phyloP scores from a whole-genome alignment of 1,139 yeast genomes.

The Pichia sp. region DNA sequence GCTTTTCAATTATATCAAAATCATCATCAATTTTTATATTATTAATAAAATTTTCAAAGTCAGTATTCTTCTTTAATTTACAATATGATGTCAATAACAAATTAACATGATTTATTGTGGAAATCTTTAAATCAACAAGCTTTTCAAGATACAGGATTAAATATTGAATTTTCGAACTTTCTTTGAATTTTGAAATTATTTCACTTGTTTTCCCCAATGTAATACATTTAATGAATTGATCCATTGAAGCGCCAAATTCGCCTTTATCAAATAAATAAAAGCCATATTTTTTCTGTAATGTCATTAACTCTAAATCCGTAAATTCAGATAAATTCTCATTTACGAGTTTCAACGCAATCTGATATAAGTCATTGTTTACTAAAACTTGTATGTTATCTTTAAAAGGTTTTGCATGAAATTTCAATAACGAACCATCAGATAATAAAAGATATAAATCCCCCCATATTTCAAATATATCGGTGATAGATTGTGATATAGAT shows the following conservation, averaged over 20 bases:
- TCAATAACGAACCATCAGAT: conserved; percentile 69
- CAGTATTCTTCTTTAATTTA: conserved; percentile 59
- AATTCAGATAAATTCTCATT: conserved; percentile 27
- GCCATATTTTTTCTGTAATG: conserved; percentile 63
- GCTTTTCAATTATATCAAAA: conserved; percentile 28
- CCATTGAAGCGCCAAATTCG: conserved; percentile 62
- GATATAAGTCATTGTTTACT: conserved; percentile 63
- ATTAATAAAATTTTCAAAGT: conserved; percentile 54
- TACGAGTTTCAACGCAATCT: conserved; percentile 70
- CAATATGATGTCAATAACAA: conserved; percentile 77
- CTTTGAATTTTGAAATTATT: conserved; percentile 76
- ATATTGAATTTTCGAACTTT: conserved; percentile 67
- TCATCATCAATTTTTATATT: conserved; percentile 34
- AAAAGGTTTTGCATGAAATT: conserved; percentile 59
- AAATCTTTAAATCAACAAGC: conserved; percentile 45
- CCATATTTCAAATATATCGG: conserved; percentile 51
- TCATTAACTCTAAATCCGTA: conserved; percentile 36
- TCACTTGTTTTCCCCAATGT: conserved; percentile 55
- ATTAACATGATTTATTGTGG: conserved; percentile 77
- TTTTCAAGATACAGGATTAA: conserved; percentile 59
- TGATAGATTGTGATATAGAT: conserved; percentile 57
- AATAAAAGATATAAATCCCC: conserved; percentile 56
- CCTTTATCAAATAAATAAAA: conserved; percentile 63
- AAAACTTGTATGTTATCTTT: conserved; percentile 66
- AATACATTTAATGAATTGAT: conserved; percentile 52